These are phyloP conservation scores for Chaetomiaceae sp. DNA, from an alignment of 2,329 filamentous ascomycete genomes.

Conservation along the genomic window DNA sequence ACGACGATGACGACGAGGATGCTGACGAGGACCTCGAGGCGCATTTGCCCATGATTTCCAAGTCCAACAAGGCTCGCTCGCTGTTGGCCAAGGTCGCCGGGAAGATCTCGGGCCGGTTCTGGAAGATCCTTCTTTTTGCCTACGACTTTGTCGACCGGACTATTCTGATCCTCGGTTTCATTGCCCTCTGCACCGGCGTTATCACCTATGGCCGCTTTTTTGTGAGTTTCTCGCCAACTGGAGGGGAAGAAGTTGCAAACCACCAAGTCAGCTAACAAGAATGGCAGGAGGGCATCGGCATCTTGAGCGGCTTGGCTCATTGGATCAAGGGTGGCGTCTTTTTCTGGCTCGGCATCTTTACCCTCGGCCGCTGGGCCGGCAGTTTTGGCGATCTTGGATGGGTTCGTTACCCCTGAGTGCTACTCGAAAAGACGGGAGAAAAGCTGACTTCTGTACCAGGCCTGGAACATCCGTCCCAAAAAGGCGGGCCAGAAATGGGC, in stretches of 20 bases:
- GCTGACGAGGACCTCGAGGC: slow-evolving; percentile 46
- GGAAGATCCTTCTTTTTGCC: slow-evolving; percentile 53
- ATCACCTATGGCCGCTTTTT: slow-evolving; percentile 80
- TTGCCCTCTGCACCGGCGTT: slow-evolving; percentile 66
- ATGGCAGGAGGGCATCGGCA: slow-evolving; percentile 55
- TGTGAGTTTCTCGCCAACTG: slow-evolving; percentile 46
- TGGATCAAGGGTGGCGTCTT: slow-evolving; percentile 95
- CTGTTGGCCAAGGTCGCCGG: slow-evolving; percentile 51
- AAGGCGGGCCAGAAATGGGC: slow-evolving; percentile 56
- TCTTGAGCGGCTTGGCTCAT: slow-evolving; percentile 86
- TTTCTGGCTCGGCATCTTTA: slow-evolving; percentile 86
- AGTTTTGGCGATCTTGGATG: slow-evolving; percentile 88
- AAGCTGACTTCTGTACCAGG: slow-evolving; percentile 38
- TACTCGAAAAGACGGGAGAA: background rate
- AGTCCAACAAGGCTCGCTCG: slow-evolving; percentile 46
- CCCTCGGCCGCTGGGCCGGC: slow-evolving; percentile 83
- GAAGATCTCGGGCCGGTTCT: slow-evolving; percentile 52
- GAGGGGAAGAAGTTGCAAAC: background rate
- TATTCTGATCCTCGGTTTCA: slow-evolving; percentile 73
- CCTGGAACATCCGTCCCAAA: slow-evolving; percentile 80
- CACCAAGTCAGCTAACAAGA: background rate
- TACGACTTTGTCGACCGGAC: slow-evolving; percentile 71
- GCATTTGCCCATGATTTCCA: slow-evolving; percentile 37
- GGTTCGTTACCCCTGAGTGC: slow-evolving; percentile 40
- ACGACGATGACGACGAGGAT: slow-evolving; percentile 42